These are phyloP conservation scores for Solanum ahanhuiri DNA, from an alignment of 257 asterid species.

Conservation along the genomic window DNA sequence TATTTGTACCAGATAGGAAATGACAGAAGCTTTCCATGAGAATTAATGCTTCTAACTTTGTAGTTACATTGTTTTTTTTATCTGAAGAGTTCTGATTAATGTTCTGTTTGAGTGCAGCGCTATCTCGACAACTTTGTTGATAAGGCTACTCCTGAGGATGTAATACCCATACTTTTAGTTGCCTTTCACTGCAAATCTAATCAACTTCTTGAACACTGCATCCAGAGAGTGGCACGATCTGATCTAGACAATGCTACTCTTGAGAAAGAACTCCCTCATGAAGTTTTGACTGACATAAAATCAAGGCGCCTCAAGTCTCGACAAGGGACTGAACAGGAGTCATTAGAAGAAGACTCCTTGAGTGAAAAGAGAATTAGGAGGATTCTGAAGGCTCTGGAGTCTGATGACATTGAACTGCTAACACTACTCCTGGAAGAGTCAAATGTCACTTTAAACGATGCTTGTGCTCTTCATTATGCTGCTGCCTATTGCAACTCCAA, in stretches of 20 bases:
- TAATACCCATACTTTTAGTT: conserved; percentile 57
- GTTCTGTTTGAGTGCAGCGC: conserved; percentile 27
- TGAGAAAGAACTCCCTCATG: conserved; percentile 69
- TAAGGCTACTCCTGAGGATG: conserved; percentile 67
- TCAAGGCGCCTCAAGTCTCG: conserved; percentile 27
- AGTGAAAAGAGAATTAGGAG: conserved; percentile 41
- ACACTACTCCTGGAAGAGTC: conserved; percentile 63
- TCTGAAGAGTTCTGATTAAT: background rate
- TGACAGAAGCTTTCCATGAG: background rate
- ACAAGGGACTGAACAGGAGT: conserved; percentile 29
- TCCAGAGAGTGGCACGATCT: conserved; percentile 48
- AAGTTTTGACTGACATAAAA: conserved; percentile 27
- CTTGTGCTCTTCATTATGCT: conserved; percentile 77
- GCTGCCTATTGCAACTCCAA: conserved; percentile 75
- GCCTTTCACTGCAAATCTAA: conserved; percentile 44
- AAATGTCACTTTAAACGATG: conserved; percentile 45
- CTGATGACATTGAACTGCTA: conserved; percentile 57
- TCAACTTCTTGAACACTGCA: conserved; percentile 41
- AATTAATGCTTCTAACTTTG: background rate
- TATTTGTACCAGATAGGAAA: background rate
- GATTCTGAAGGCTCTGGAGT: conserved; percentile 71
- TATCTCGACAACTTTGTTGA: conserved; percentile 59
- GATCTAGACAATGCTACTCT: conserved; percentile 45
- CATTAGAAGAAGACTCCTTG: conserved; percentile 24
- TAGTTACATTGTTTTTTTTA: background rate